phyloP scores from a whole-genome alignment of 352 stramenopile species.

The Phytophthora aleatoria region DNA sequence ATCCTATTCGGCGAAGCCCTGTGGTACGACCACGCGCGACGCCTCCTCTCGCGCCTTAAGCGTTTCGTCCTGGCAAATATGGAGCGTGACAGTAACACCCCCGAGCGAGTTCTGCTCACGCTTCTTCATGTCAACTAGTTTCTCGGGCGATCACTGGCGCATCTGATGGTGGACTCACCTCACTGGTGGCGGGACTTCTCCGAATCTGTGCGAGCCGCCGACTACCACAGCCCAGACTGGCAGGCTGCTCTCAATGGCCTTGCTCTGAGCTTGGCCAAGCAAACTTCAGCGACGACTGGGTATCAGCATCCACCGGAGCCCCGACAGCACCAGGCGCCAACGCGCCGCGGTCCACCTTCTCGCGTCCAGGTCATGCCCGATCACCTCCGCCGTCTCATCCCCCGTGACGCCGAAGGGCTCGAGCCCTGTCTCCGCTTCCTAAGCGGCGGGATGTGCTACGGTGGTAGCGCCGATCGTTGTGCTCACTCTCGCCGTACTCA shows the following conservation, averaged over 20 bases:
- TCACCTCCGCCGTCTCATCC: neutral
- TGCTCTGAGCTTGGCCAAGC: neutral
- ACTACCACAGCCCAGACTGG: conserved; percentile 5
- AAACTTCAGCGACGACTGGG: neutral
- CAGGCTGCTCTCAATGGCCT: conserved; percentile 9
- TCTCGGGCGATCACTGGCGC: neutral
- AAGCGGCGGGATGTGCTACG: conserved; percentile 7
- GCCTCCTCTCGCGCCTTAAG: no score
- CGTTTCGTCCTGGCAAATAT: no score
- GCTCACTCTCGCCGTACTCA: conserved; percentile 4
- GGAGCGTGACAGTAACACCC: neutral
- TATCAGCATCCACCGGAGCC: neutral
- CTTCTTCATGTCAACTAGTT: neutral
- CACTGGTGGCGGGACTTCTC: neutral
- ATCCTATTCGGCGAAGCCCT: no score
- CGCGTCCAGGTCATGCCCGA: conserved; percentile 7
- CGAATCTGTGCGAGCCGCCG: neutral
- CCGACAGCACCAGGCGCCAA: neutral
- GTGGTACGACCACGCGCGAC: no score
- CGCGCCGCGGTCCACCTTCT: neutral
- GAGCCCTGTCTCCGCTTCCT: conserved; percentile 12
- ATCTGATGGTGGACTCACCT: neutral
- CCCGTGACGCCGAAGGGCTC: neutral
- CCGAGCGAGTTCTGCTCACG: neutral
- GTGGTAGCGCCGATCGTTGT: conserved; percentile 1